Evolutionary conservation across 352 stramenopile genomes (phyloP).

Genomic region (Aphanomyces invadans): DNA sequence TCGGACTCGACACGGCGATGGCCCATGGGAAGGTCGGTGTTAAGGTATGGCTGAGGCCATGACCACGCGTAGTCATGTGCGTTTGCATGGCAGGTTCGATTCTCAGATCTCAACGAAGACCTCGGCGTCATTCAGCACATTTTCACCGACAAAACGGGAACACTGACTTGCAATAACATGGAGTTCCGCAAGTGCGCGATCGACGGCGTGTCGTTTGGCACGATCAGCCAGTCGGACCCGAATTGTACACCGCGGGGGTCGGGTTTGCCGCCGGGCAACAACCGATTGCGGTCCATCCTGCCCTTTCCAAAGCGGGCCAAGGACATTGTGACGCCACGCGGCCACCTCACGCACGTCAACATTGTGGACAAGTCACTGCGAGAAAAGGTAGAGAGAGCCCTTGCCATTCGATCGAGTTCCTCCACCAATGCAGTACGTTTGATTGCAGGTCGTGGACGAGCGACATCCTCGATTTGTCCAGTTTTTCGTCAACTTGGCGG

Average conservation of each 20-base stretch:
- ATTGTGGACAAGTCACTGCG: conserved; percentile 14
- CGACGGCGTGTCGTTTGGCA: conserved; percentile 67
- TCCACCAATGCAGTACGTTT: neutral
- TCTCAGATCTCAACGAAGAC: conserved; percentile 86
- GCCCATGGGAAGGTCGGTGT: conserved; percentile 59
- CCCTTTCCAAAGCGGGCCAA: neutral
- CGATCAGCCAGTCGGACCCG: neutral
- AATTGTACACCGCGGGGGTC: neutral
- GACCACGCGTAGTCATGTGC: conserved; percentile 44
- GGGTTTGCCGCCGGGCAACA: neutral
- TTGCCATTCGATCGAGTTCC: neutral
- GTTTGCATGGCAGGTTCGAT: conserved; percentile 40
- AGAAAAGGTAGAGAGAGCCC: conserved; percentile 1
- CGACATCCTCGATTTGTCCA: neutral
- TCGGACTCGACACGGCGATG: conserved; percentile 66
- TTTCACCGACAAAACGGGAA: conserved; percentile 93
- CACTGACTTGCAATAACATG: conserved; percentile 90
- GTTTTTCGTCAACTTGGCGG: conserved; percentile 48
- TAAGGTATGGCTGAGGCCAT: conserved; percentile 24
- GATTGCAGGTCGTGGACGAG: conserved; percentile 10
- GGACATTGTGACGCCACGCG: neutral
- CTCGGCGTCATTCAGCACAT: conserved; percentile 94
- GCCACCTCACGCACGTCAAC: conserved; percentile 11
- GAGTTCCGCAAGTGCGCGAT: conserved; percentile 90
- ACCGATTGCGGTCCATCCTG: neutral